Evolutionary conservation across 768 basidiomycete genomes (phyloP).

Genomic region (Leccinum pellstonianum): DNA sequence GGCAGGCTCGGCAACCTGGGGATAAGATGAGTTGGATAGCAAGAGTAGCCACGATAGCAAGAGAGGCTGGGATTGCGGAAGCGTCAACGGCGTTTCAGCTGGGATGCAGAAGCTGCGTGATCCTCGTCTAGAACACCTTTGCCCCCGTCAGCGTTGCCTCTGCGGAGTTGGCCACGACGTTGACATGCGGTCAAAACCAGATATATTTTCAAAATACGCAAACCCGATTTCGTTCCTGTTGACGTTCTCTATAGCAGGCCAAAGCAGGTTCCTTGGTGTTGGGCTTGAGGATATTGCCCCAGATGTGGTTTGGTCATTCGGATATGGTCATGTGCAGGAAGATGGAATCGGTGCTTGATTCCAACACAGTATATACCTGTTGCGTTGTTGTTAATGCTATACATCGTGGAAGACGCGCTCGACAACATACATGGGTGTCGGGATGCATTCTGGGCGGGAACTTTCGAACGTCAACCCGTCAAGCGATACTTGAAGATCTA

Average conservation of each 20-base stretch:
- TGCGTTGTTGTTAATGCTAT: background rate
- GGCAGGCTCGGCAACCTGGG: conserved; percentile 52
- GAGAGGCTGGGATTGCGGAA: conserved; percentile 67
- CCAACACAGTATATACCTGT: conserved; percentile 90
- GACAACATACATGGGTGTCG: conserved; percentile 74
- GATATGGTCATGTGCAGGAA: conserved; percentile 97
- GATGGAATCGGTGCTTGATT: conserved; percentile 89
- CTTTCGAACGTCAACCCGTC: conserved; percentile 81
- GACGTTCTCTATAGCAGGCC: conserved; percentile 78
- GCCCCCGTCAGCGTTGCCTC: conserved; percentile 67
- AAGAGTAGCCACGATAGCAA: conserved; percentile 73
- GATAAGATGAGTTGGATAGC: conserved; percentile 59
- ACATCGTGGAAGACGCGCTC: background rate
- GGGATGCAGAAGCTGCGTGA: conserved; percentile 69
- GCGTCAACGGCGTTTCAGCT: conserved; percentile 52
- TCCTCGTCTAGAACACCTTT: conserved; percentile 80
- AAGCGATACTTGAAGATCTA: conserved; percentile 85
- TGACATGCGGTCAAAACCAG: conserved; percentile 63
- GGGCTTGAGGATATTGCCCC: conserved; percentile 92
- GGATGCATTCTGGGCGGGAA: conserved; percentile 93
- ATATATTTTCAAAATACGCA: conserved; percentile 90
- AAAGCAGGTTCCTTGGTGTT: conserved; percentile 99
- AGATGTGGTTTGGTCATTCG: conserved; percentile 66
- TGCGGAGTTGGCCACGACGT: conserved; percentile 79
- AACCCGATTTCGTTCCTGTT: conserved; percentile 87